These are phyloP conservation scores for Cubamyces lactineus DNA, from an alignment of 768 basidiomycete genomes.

Conservation along the genomic window DNA sequence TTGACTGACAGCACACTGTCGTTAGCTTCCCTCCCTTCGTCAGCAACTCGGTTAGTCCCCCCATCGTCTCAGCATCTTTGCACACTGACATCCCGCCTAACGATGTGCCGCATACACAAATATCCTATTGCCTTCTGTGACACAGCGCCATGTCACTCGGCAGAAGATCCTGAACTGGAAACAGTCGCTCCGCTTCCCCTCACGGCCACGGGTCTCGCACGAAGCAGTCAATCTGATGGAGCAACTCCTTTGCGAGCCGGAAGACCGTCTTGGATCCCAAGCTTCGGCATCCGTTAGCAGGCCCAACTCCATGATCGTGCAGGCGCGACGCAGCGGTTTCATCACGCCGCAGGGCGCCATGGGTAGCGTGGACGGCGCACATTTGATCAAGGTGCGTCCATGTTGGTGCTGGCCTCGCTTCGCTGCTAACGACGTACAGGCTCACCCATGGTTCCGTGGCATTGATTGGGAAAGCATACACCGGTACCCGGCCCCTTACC, in stretches of 20 bases:
- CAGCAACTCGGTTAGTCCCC: constrained; percentile 77
- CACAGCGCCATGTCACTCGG: constrained; percentile 87
- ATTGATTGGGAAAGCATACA: constrained; percentile 92
- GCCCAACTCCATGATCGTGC: constrained; percentile 76
- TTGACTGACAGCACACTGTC: constrained; percentile 17
- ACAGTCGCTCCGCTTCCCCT: constrained; percentile 84
- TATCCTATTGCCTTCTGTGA: constrained; percentile 5
- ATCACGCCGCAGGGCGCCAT: constrained; percentile 49
- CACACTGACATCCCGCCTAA: background rate
- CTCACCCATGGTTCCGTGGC: constrained; percentile 88
- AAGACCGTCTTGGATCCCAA: constrained; percentile 88
- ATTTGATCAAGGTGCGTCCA: constrained; percentile 76
- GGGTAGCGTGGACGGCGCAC: constrained; percentile 78
- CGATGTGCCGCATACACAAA: background rate
- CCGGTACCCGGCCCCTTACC: constrained; percentile 83
- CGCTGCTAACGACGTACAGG: constrained; percentile 43
- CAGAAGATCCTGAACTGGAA: constrained; percentile 99
- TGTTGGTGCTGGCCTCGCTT: constrained; percentile 4
- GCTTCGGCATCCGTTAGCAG: constrained; percentile 66
- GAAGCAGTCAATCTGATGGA: constrained; percentile 89
- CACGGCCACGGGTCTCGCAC: constrained; percentile 80
- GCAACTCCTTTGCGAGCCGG: constrained; percentile 90
- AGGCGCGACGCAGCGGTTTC: constrained; percentile 77
- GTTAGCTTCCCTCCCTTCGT: constrained; percentile 87
- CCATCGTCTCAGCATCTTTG: background rate